A percentile compares a stretch with the other conserved stretches of the same genome.
Evolutionary conservation across 2,329 filamentous ascomycete genomes (phyloP).

Genomic region (Ophiostoma sp.): DNA sequence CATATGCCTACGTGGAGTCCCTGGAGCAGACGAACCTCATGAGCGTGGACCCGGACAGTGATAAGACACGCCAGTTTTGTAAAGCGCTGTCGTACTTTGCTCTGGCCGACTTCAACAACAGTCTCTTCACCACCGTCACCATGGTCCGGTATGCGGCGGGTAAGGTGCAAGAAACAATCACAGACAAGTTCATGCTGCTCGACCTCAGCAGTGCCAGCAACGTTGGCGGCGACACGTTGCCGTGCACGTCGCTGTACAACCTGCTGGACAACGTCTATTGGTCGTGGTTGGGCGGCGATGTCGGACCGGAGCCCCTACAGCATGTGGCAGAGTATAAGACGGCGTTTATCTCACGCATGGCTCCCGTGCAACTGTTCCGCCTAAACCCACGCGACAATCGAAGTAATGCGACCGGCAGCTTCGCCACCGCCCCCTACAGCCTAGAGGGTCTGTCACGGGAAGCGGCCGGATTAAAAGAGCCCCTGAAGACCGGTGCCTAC

Average conservation of each 20-base stretch:
- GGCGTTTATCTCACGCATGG: slow-evolving; percentile 22
- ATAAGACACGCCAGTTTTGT: slow-evolving; percentile 43
- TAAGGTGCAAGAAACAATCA: neutral
- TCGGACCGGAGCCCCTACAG: neutral
- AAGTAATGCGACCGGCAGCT: neutral
- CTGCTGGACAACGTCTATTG: neutral
- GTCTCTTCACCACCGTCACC: slow-evolving; percentile 19
- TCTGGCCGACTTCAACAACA: neutral
- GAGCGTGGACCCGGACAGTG: slow-evolving; percentile 25
- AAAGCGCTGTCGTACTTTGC: slow-evolving; percentile 34
- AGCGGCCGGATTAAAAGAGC: neutral
- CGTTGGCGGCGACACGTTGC: neutral
- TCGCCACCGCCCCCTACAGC: neutral
- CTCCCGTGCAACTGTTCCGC: slow-evolving; percentile 27
- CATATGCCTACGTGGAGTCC: slow-evolving; percentile 51
- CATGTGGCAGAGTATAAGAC: neutral
- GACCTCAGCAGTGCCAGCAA: neutral
- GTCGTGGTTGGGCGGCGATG: neutral
- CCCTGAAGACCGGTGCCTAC: neutral
- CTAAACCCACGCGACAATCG: slow-evolving; percentile 23
- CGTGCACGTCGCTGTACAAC: neutral
- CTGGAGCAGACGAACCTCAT: neutral
- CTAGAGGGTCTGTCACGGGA: neutral
- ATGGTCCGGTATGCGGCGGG: neutral
- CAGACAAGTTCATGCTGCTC: neutral